These are phyloP conservation scores for Lentinula raphanica DNA, from an alignment of 768 basidiomycete species.

Conservation along the genomic window DNA sequence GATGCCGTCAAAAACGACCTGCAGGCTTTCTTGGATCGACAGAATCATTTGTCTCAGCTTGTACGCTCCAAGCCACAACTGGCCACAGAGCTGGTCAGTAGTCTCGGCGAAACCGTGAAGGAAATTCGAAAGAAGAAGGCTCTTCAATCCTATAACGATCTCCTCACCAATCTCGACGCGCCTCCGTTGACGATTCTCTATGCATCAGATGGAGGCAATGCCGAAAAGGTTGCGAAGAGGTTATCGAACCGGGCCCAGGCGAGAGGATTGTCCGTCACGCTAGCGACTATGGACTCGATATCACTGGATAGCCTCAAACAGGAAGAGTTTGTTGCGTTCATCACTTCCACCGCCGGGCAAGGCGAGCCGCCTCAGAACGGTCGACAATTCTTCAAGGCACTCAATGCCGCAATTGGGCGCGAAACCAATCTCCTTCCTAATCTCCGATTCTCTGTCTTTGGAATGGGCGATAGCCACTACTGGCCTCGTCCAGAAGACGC, in stretches of 20 bases:
- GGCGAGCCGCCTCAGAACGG: conserved; percentile 98
- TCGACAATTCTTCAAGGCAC: conserved; percentile 78
- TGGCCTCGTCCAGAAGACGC: conserved; percentile 97
- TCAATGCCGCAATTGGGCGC: conserved; percentile 60
- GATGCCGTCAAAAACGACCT: conserved; percentile 92
- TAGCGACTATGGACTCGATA: conserved; percentile 78
- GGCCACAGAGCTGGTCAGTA: conserved; percentile 77
- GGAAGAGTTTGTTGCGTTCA: conserved; percentile 75
- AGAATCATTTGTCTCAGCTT: conserved; percentile 95
- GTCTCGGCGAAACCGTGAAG: conserved; percentile 77
- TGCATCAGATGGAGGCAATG: conserved; percentile 90
- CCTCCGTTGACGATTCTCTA: conserved; percentile 88
- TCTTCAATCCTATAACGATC: conserved; percentile 75
- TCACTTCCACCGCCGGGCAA: conserved; percentile 93
- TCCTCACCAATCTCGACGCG: conserved; percentile 80
- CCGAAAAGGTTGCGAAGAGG: conserved; percentile 95
- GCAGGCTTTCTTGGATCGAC: conserved; percentile 88
- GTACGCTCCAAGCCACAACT: conserved; percentile 75
- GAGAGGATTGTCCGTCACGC: conserved; percentile 72
- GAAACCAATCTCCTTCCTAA: conserved; percentile 57
- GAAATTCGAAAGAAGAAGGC: conserved; percentile 81
- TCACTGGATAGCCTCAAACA: conserved; percentile 67
- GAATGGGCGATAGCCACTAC: conserved; percentile 97
- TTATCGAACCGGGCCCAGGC: conserved; percentile 77
- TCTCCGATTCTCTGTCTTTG: conserved; percentile 81